phyloP scores from a whole-genome alignment of 495 filamentous ascomycete genomes.

The Podospora bellae-mahoneyi region DNA sequence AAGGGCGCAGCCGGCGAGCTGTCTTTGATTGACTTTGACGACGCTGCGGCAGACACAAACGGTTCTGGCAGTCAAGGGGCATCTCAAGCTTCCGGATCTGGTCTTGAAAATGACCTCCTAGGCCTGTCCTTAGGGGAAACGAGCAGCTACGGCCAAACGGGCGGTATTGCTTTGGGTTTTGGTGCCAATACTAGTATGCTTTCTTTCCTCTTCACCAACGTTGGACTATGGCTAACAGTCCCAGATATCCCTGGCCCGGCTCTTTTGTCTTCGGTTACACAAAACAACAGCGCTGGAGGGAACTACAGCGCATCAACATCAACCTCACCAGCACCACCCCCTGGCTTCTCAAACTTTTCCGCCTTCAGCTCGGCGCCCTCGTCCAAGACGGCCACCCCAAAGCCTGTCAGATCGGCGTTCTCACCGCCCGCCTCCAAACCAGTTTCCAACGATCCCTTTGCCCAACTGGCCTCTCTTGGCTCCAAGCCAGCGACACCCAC shows the following conservation, averaged over 20 bases:
- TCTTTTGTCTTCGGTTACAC: slow-evolving; percentile 59
- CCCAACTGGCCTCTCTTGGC: slow-evolving; percentile 58
- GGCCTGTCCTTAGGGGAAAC: slow-evolving; percentile 51
- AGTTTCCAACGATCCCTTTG: slow-evolving; percentile 60
- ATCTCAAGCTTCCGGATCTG: slow-evolving; percentile 23
- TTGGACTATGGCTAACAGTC: slow-evolving; percentile 9
- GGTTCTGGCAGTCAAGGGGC: slow-evolving; percentile 35
- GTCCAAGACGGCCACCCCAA: slow-evolving; percentile 48
- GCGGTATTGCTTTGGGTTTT: slow-evolving; percentile 83
- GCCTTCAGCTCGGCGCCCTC: slow-evolving; percentile 44
- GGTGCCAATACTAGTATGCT: slow-evolving; percentile 62
- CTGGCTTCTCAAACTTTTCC: slow-evolving; percentile 61
- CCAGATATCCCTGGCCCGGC: slow-evolving; percentile 61
- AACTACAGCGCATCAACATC: slow-evolving; percentile 21
- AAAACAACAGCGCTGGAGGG: slow-evolving; percentile 52
- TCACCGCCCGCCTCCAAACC: slow-evolving; percentile 39
- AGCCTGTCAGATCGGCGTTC: slow-evolving; percentile 45
- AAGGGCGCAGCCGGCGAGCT: slow-evolving; percentile 79
- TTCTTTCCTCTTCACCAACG: not conserved
- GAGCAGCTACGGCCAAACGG: slow-evolving; percentile 60
- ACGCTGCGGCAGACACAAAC: slow-evolving; percentile 60
- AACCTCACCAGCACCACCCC: slow-evolving; percentile 34
- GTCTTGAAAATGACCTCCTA: slow-evolving; percentile 52
- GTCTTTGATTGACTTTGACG: slow-evolving; percentile 88
- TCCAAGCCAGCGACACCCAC: slow-evolving; percentile 34